phyloP scores from a whole-genome alignment of 2,329 filamentous ascomycete genomes.

The Xylaria sp. region DNA sequence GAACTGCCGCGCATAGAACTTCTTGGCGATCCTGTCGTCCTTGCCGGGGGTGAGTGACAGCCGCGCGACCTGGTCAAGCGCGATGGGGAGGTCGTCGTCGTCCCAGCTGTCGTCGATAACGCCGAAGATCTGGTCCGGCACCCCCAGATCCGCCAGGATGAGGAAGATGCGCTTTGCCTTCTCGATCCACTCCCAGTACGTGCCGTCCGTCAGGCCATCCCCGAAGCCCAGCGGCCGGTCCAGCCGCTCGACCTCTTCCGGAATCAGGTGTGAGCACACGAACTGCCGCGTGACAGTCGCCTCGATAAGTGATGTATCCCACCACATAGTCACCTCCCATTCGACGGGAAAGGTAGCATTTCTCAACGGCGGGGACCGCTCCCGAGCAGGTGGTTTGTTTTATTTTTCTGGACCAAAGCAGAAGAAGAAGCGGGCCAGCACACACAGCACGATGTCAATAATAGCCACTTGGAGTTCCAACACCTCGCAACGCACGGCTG shows the following conservation, averaged over 20 bases:
- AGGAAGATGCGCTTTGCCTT: conserved; percentile 77
- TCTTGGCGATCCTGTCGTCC: conserved; percentile 72
- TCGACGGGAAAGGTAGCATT: conserved; percentile 43
- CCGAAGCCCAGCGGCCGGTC: conserved; percentile 73
- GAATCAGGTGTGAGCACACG: conserved; percentile 71
- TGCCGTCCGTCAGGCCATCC: conserved; percentile 74
- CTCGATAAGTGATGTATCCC: conserved; percentile 76
- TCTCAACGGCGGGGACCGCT: conserved; percentile 33
- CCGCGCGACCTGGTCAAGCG: conserved; percentile 71
- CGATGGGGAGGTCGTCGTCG: conserved; percentile 77
- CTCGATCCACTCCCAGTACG: conserved; percentile 81
- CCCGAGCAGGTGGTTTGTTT: conserved; percentile 35
- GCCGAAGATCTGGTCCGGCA: conserved; percentile 78
- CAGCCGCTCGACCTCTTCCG: conserved; percentile 70
- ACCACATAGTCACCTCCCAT: conserved; percentile 65
- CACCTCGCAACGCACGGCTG: neutral
- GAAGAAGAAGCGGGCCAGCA: conserved; percentile 12
- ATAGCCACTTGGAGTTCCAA: neutral
- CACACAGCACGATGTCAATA: neutral
- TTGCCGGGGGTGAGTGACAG: conserved; percentile 68
- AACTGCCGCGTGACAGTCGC: conserved; percentile 75
- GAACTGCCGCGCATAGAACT: conserved; percentile 77
- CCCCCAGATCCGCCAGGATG: conserved; percentile 74
- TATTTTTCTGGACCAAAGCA: too few relatives aligned
- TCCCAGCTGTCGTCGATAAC: conserved; percentile 81